Evolutionary conservation across 2,329 filamentous ascomycete genomes (phyloP), one percentile per base, ranked within the genome.

Genomic region (Hawksworthiomyces lignivorus): DNA sequence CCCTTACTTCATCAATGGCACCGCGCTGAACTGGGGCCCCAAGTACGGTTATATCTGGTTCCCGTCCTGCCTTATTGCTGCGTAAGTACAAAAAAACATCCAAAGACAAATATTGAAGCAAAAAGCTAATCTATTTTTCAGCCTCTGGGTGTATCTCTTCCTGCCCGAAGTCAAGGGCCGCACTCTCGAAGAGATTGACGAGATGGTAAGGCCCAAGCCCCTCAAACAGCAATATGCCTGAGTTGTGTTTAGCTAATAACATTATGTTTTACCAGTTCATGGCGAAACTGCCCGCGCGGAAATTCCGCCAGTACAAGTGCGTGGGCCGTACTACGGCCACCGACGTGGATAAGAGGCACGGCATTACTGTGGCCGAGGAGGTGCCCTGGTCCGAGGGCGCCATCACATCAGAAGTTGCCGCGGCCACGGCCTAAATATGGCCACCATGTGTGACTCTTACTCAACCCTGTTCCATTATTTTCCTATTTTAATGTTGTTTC

Each of bases 1-100:
- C 3, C 73, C 73, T 0, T 77, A 77, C 50, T 78, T 78, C 50
- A 77, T 79, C 56, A 77, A 77, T 48, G 69, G 70, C 0, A 54
- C 59, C 12, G 56, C 67, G 1, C 55, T 79, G 29, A 68, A 71
- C 49, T 79, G 73, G 73, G 74, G 73, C 0, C 73, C 74, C 0
- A 69, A 69, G 45, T 77, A 77, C 39, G 68, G 73, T 3, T 77
- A 72, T 49, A 74, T 77, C 40, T 78, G 73, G 73, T 64, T 58
- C 5, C 61, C 59, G 2, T 57, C 58, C 4, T 63, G 61, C 40
- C 39, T 50, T 10, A 46, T 60, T 33, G 53, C 58, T 3, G 60
- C 55, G 41, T 58, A 48, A 40, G 56, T 47, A 4, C 24, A 26
- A 26, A 12, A 12, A 26, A 26, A 12, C 8, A 26, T 26, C 12